Base-by-base conservation (phyloP, 139 green algal genomes). In the Tetradesmus lagerheimii region DNA sequence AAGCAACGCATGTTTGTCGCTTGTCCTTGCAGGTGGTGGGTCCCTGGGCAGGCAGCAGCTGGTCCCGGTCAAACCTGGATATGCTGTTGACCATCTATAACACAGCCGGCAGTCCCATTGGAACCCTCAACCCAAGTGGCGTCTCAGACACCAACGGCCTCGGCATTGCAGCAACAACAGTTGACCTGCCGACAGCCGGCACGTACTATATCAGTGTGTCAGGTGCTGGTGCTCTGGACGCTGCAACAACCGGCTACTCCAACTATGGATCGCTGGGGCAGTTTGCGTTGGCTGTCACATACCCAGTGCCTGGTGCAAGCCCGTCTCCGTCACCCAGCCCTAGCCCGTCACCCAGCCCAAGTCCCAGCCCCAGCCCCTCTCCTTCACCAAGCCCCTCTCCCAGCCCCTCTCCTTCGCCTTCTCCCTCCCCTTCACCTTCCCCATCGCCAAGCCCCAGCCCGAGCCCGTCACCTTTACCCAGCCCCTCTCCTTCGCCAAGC, bases 181-280 rank as follows among this genome's bases (percentile, higher is more conserved):
- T 87, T 15, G 27, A 25, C 5, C 53, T 87, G 18, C 20, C 82
- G 12, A 27, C 83, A 20, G 62, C 83, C 15, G 83, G 83, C 38
- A 80, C 64, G 9, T 88, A 88, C 64, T 88, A 67, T 39, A 18
- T 88, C 1, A 37, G 29, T 29, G 83, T 88, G 14, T 20, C 38
- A 27, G 64, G 64, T 34, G 38, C 64, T 35, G 83, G 83, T 14
- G 37, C 41, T 25, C 29, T 50, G 12, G n/a, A 41, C 3, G 14
- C 64, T 27, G 23, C 25, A 1, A 78, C 82, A 34, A 78, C 57
- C 15, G 83, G 83, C 27, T 88, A 88, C 50, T 50, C 43, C 25
- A 41, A 20, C 11, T 88, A 88, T 37, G 83, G 38, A 1, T 80
- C 34, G 34, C 25, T 47, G 11, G 83, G 83, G 29, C 62, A 88